Evolutionary conservation across 1,284 basidiomycete genomes (phyloP), one percentile per base, ranked within the genome.

Genomic region (Rhodotorula glutinis): DNA sequence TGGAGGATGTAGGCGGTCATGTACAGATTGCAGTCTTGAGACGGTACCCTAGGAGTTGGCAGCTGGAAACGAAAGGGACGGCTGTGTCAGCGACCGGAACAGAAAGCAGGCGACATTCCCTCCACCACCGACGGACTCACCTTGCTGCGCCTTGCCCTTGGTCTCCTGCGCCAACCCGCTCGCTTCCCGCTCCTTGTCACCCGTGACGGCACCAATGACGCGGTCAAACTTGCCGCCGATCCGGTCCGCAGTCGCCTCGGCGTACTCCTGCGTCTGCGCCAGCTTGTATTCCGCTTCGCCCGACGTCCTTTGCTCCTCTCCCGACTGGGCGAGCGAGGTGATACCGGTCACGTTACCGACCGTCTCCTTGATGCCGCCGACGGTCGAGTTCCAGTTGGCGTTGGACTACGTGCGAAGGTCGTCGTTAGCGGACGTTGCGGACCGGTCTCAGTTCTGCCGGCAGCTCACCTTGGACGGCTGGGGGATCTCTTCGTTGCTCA

Each of bases 151-250:
- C 56, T 68, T 68, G 10, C 68, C 68, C 60, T 70, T 70, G 17
- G 52, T 14, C 40, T 63, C 65, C 38, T 54, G 58, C 46, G 57
- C 61, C n/a, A 56, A n/a, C 5, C 69, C 69, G 3, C 49, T 43
- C 14, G 63, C 60, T n/a, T 72, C 62, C 41, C 64, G n/a, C 21
- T 51, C 58, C 30, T 63, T 53, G 55, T 72, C 71, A 5, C 68
- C 71, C 23, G 71, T 66, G 1, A 67, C 55, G 11, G 67, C 68
- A 3, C 71, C 71, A 9, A 68, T 47, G 8, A 70, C 66, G 27
- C 65, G 59, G 56, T 72, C 70, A 25, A 67, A 51, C 65, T 69
- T 70, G n/a, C 70, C 70, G 5, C 60, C 58, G 3, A 72, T 8
- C 2, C 70, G 53, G 57, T 72, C 70, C 2, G 51, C 61, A 10